These are phyloP conservation scores for Rubus idaeus DNA, from an alignment of 306 rosid species.

Conservation along the genomic window DNA sequence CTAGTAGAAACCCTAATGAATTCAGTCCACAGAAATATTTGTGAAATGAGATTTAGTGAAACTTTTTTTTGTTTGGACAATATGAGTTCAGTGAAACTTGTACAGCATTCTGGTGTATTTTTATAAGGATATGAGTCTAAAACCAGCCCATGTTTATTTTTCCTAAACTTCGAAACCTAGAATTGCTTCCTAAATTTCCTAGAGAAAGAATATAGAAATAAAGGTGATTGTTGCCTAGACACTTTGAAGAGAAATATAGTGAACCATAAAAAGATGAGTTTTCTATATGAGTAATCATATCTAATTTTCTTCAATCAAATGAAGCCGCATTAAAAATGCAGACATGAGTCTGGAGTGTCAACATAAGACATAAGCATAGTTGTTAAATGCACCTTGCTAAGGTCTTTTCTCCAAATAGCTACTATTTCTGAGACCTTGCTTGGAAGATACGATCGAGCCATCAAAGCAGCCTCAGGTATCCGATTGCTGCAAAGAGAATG, in stretches of 20 bases:
- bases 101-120: neutral
- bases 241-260: neutral
- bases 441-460: conserved; percentile 99
- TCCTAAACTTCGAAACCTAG: neutral
- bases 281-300: neutral
- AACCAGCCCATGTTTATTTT: neutral
- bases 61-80: neutral
- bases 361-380: conserved; percentile 2
- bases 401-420: conserved; percentile 94
- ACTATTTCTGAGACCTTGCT: conserved; percentile 97
- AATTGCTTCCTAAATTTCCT: neutral
- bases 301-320: neutral
- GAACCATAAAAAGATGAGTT: neutral
- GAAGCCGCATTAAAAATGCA: neutral
- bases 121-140: neutral
- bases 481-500: conserved; percentile 67
- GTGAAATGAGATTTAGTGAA: neutral
- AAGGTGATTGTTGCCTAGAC: neutral
- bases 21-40: neutral
- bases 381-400: conserved; percentile 60
- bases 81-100: neutral
- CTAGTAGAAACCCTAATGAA: neutral
- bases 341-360: neutral
- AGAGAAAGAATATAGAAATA: neutral
- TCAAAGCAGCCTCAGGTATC: conserved; percentile 98